These are phyloP conservation scores for Pueraria montana DNA, from an alignment of 306 rosid genomes.

Conservation along the genomic window DNA sequence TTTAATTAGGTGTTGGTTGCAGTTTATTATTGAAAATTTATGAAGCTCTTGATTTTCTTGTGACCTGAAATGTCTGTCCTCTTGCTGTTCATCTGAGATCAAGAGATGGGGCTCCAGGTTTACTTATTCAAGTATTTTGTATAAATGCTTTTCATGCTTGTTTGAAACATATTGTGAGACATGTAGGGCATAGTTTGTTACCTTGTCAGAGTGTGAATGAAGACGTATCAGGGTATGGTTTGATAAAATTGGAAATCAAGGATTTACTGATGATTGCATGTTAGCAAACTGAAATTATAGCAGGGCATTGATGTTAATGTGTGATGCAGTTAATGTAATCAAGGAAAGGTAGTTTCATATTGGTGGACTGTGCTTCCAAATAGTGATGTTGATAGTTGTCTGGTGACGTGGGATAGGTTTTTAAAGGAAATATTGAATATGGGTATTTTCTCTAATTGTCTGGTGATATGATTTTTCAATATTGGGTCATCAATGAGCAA, in stretches of 20 bases:
- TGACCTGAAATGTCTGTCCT: neutral
- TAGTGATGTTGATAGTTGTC: constrained; percentile 32
- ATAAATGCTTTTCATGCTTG: constrained; percentile 11
- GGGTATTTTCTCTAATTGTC: constrained; percentile 9
- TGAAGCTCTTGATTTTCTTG: constrained; percentile 13
- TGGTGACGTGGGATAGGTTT: constrained; percentile 28
- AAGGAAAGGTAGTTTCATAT: constrained; percentile 34
- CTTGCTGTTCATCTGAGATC: neutral
- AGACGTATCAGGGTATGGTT: constrained; percentile 15
- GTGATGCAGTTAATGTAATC: constrained; percentile 31
- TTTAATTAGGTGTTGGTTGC: constrained; percentile 36
- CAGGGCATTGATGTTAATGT: constrained; percentile 28
- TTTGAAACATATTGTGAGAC: neutral
- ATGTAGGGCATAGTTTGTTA: neutral
- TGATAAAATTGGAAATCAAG: constrained; percentile 35
- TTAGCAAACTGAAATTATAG: constrained; percentile 37
- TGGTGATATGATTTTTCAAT: constrained; percentile 3
- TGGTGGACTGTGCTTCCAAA: constrained; percentile 19
- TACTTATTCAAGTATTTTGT: neutral
- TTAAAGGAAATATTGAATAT: constrained; percentile 34
- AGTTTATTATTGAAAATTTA: neutral
- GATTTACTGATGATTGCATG: constrained; percentile 12
- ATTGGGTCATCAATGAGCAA: neutral
- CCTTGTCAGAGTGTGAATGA: constrained; percentile 38
- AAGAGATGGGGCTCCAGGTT: neutral